Base-by-base conservation (phyloP, 2,329 filamentous ascomycete genomes). In the Microsporum canis region DNA sequence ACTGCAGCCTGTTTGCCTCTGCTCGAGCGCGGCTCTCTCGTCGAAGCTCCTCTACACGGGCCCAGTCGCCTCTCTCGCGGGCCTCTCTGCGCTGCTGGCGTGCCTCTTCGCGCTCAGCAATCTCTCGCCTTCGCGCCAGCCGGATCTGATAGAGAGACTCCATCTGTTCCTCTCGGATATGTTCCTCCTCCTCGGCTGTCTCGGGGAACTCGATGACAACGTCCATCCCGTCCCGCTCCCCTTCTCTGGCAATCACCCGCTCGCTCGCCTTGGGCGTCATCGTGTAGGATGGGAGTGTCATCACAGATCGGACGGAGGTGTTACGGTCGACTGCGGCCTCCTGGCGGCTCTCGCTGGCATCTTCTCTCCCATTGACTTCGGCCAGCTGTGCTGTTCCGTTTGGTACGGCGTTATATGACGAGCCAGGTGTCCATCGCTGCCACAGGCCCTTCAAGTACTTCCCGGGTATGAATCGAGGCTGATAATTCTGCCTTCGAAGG, bases 191-290 rank as follows among this genome's bases (percentile, higher is more conserved):
- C 58, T 95, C 89, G 6, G 79, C 81, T 0, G 87, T 89, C 69
- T 89, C 86, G 0, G 91, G 91, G 66, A 88, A 84, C 72, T 96
- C 91, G 10, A 97, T 76, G 0, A 99, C 91, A 3, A 89, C 83
- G 68, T 99, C 94, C 67, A 99, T 90, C 5, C 94, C 94, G 59
- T 82, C 92, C 63, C 94, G 83, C 71, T 99, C 94, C 57, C 94
- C 94, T 73, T 95, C 94, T 3, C 91, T 83, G 5, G 86, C 94
- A 56, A 97, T 80, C 1, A 96, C 85, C 66, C 86, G 86, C 73
- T 99, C 94, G 53, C 84, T 86, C 23, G 88, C 86, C 57, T 84
- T 80, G 0, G 90, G 84, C 33, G 84, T 84, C 14, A 81, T 82
- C 2, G 88, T 86, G 72, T 99, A 99, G 0, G 88, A 83, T 0